Conservation (phyloP, 2,329 filamentous ascomycete genomes). For the Coleophoma cylindrospora region DNA sequence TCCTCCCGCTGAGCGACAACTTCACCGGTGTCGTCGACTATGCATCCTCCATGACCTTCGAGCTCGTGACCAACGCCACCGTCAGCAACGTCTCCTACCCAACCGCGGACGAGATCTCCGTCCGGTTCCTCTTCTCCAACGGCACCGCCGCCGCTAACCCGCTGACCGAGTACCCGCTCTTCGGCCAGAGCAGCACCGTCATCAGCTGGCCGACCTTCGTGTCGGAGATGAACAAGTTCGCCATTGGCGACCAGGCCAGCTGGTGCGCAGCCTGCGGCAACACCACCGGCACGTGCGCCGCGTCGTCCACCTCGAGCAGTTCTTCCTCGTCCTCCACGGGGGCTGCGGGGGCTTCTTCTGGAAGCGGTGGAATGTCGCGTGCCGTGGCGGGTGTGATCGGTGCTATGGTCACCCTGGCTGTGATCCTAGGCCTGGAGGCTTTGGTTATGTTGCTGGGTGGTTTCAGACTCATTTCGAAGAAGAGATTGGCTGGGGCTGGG, state of each 20-base stretch:
- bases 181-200: slow-evolving; percentile 48
- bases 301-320: slow-evolving; percentile 27
- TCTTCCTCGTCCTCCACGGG: slow-evolving; percentile 20
- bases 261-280: slow-evolving; percentile 80
- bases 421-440: slow-evolving; percentile 52
- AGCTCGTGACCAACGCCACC: slow-evolving; percentile 56
- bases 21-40: slow-evolving; percentile 83
- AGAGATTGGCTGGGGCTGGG: slow-evolving; percentile 25
- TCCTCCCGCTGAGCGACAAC: slow-evolving; percentile 45
- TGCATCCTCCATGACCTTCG: slow-evolving; percentile 75
- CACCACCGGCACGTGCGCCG: slow-evolving; percentile 60
- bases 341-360: slow-evolving; percentile 12
- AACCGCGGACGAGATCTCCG: slow-evolving; percentile 39
- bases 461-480: slow-evolving; percentile 53
- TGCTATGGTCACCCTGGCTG: slow-evolving; percentile 61
- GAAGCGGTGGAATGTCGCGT: slow-evolving; percentile 46
- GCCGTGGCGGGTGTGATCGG: slow-evolving; percentile 79
- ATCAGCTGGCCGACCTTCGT: slow-evolving; percentile 69
- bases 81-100: slow-evolving; percentile 42
- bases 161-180: slow-evolving; percentile 48
- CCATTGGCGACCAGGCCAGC: slow-evolving; percentile 54
- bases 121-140: slow-evolving; percentile 59
- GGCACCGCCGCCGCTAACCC: slow-evolving; percentile 41
- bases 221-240: slow-evolving; percentile 56
- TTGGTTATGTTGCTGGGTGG: slow-evolving; percentile 50